Percentiles rank a stretch among this genome's conserved stretches.
Conservation (phyloP, 2,329 filamentous ascomycete species). For the Cyphellophora europaea region DNA sequence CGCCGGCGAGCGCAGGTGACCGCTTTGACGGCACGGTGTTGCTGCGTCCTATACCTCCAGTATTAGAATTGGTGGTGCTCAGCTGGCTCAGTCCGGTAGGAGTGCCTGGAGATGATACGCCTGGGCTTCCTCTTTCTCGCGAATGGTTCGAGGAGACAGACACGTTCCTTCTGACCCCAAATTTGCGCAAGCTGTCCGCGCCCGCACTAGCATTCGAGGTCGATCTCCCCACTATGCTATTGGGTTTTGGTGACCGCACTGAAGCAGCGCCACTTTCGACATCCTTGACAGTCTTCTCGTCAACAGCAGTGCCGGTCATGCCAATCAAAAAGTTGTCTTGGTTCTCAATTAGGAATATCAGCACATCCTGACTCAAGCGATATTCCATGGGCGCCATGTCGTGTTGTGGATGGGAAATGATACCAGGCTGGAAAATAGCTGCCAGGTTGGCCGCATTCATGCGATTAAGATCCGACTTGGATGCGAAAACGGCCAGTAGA, state of each 20-base stretch:
- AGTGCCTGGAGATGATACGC: constrained; percentile 58
- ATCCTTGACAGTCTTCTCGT: constrained; percentile 63
- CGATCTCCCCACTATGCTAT: constrained; percentile 57
- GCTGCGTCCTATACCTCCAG: constrained; percentile 60
- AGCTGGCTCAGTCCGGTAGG: constrained; percentile 31
- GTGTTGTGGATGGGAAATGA: constrained; percentile 86
- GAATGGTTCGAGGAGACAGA: constrained; percentile 89
- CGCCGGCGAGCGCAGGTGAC: constrained; percentile 61
- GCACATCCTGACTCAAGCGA: constrained; percentile 85
- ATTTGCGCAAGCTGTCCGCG: constrained; percentile 75
- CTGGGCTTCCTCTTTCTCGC: constrained; percentile 53
- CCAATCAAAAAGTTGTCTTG: constrained; percentile 97
- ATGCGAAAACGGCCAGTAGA: constrained; percentile 89
- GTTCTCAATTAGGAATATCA: constrained; percentile 97
- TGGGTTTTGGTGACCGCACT: constrained; percentile 44
- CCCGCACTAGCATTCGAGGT: constrained; percentile 82
- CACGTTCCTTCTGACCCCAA: constrained; percentile 73
- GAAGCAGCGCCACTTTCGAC: constrained; percentile 56
- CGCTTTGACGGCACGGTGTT: constrained; percentile 92
- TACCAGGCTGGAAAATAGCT: constrained; percentile 94
- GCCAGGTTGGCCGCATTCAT: constrained; percentile 94
- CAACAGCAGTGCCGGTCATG: constrained; percentile 98
- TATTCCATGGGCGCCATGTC: constrained; percentile 96
- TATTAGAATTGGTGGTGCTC: constrained; percentile 33
- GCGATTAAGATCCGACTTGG: constrained; percentile 90